phyloP scores from a whole-genome alignment of 371 early-diverging fungal species.

The Nematocida major region DNA sequence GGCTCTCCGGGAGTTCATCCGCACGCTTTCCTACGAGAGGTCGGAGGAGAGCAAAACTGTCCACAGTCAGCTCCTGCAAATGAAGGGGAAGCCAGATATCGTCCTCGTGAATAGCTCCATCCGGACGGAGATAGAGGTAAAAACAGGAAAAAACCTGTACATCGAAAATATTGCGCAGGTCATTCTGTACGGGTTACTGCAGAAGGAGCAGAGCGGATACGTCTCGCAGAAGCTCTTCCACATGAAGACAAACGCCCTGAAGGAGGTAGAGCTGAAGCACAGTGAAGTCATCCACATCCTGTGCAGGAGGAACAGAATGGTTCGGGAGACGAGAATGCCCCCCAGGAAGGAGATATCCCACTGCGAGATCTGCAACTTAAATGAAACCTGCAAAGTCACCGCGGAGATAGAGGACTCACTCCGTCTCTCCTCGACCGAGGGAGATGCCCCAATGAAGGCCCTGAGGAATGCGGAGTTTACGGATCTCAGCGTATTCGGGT shows the following conservation, averaged over 20 bases:
- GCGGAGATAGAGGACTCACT: slow-evolving; percentile 24
- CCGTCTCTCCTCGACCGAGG: not conserved
- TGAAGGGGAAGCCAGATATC: slow-evolving; percentile 40
- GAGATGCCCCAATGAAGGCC: not conserved
- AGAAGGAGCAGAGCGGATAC: slow-evolving; percentile 13
- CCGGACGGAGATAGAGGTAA: slow-evolving; percentile 44
- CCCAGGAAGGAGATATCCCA: slow-evolving; percentile 10
- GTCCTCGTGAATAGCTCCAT: not conserved
- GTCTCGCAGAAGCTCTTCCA: slow-evolving; percentile 24
- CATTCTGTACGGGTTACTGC: slow-evolving; percentile 34
- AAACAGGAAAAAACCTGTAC: slow-evolving; percentile 30
- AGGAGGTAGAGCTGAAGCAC: slow-evolving; percentile 12
- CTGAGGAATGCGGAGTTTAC: slow-evolving; percentile 5
- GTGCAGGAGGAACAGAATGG: slow-evolving; percentile 3
- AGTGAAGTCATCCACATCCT: slow-evolving; percentile 12
- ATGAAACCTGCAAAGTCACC: not conserved
- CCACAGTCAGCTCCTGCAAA: slow-evolving; percentile 26
- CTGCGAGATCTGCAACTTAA: slow-evolving; percentile 5
- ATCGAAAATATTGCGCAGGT: slow-evolving; percentile 26
- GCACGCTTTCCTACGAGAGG: not conserved
- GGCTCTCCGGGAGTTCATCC: slow-evolving; percentile 10
- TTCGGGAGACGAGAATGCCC: not conserved
- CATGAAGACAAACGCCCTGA: not conserved
- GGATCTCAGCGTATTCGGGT: not conserved
- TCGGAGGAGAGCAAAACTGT: slow-evolving; percentile 2